phyloP scores from a whole-genome alignment of 345 rosid genomes.

The Limnanthes douglasii region DNA sequence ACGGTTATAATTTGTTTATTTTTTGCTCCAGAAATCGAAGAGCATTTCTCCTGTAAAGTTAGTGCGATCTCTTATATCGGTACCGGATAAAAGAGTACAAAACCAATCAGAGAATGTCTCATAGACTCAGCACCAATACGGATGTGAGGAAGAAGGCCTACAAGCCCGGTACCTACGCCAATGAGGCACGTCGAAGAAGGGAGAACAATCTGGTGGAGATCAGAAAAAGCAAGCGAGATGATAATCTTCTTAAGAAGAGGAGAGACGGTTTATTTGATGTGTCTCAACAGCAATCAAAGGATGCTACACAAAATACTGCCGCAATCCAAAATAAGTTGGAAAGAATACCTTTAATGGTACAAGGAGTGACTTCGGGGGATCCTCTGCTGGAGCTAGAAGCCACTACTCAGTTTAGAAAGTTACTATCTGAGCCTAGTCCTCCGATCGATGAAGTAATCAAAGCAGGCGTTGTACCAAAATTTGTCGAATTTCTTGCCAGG shows the following conservation, averaged over 20 bases:
- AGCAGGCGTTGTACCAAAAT: slow-evolving; percentile 62
- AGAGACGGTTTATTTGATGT: slow-evolving; percentile 47
- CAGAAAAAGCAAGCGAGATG: slow-evolving; percentile 62
- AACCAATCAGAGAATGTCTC: slow-evolving; percentile 41
- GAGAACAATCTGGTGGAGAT: slow-evolving; percentile 75
- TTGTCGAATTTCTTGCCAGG: slow-evolving; percentile 73
- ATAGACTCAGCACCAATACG: slow-evolving; percentile 42
- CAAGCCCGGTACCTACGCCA: slow-evolving; percentile 58
- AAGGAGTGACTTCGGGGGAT: slow-evolving; percentile 61
- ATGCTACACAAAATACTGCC: slow-evolving; percentile 31
- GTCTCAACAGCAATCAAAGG: slow-evolving; percentile 36
- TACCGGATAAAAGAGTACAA: no score
- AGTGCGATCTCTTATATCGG: no score
- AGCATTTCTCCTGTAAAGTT: no score
- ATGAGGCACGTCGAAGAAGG: slow-evolving; percentile 61
- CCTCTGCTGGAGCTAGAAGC: slow-evolving; percentile 53
- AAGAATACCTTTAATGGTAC: slow-evolving; percentile 57
- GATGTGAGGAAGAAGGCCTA: slow-evolving; percentile 60
- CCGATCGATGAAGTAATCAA: slow-evolving; percentile 84
- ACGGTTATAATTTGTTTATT: no score
- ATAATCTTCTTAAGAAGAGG: slow-evolving; percentile 55
- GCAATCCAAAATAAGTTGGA: slow-evolving; percentile 68
- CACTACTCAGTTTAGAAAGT: slow-evolving; percentile 67
- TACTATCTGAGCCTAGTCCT: slow-evolving; percentile 73
- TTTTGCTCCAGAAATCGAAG: no score